These are phyloP conservation scores for Colletotrichum filicis DNA, from an alignment of 2,329 filamentous ascomycete genomes.

Conservation along the genomic window DNA sequence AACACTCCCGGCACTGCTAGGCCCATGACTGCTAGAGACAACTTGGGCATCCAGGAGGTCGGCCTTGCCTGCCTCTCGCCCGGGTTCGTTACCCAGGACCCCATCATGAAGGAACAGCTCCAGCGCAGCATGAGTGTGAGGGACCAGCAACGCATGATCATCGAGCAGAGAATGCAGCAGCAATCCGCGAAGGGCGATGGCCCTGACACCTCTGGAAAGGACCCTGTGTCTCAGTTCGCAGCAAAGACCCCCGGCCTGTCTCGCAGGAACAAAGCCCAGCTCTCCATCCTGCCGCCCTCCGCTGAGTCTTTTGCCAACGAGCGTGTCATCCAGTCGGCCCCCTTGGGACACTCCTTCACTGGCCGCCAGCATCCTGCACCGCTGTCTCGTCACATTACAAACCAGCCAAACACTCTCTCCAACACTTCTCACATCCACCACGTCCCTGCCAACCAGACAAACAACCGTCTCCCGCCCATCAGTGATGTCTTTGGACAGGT, in stretches of 20 bases:
- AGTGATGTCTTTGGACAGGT: conserved; percentile 94
- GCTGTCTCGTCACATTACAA: conserved; percentile 79
- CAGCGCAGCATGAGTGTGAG: conserved; percentile 93
- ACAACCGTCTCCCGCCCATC: conserved; percentile 92
- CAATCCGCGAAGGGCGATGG: conserved; percentile 83
- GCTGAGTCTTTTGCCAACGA: conserved; percentile 93
- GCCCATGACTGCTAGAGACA: conserved; percentile 82
- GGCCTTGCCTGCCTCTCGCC: conserved; percentile 95
- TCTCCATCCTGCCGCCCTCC: conserved; percentile 95
- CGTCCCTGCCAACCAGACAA: conserved; percentile 86
- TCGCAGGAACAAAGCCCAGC: conserved; percentile 80
- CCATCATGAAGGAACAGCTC: conserved; percentile 94
- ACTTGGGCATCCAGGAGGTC: conserved; percentile 88
- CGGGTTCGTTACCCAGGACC: conserved; percentile 95
- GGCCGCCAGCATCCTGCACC: conserved; percentile 85
- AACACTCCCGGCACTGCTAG: conserved; percentile 71
- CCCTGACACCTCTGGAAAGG: conserved; percentile 63
- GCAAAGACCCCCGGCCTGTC: conserved; percentile 80
- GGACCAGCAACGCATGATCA: conserved; percentile 94
- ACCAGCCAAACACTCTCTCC: conserved; percentile 84
- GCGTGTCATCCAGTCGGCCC: conserved; percentile 95
- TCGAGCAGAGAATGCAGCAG: conserved; percentile 90
- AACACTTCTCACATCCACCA: conserved; percentile 93
- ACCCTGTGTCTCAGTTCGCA: conserved; percentile 59
- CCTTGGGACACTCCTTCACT: conserved; percentile 94